Percentiles rank a stretch among this genome's conserved stretches.
Evolutionary conservation across 768 basidiomycete species (phyloP).

Genomic region (Calocera viscosa): DNA sequence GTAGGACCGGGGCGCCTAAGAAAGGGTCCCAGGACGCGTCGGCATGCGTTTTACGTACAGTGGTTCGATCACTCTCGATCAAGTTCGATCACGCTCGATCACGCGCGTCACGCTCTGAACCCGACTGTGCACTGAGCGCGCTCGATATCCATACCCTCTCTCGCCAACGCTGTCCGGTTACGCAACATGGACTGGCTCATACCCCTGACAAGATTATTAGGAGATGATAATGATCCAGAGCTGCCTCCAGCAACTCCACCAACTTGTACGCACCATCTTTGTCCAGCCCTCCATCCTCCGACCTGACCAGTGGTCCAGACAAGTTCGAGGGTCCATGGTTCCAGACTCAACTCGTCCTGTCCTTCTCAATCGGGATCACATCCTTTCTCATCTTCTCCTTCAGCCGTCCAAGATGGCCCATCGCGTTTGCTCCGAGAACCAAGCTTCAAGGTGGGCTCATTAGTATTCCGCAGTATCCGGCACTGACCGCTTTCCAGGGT

Average conservation of each 20-base stretch:
- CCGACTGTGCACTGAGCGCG: too few relatives aligned
- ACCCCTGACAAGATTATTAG: not conserved
- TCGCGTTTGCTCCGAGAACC: conserved; percentile 84
- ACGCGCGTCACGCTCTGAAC: not conserved
- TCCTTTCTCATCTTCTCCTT: conserved; percentile 86
- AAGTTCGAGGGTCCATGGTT: conserved; percentile 94
- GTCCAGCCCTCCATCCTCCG: not conserved
- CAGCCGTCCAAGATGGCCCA: conserved; percentile 73
- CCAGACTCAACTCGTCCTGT: conserved; percentile 73
- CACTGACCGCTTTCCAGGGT: conserved; percentile 40
- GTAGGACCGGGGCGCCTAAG: too few relatives aligned
- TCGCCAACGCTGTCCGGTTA: not conserved
- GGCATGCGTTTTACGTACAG: not conserved
- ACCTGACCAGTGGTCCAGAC: conserved; percentile 29
- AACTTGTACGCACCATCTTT: not conserved
- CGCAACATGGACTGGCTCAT: not conserved
- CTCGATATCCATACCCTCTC: too few relatives aligned
- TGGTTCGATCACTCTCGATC: not conserved
- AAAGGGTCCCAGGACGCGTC: not conserved
- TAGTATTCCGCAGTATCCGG: not conserved
- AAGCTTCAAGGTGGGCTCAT: conserved; percentile 68
- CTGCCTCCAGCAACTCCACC: not conserved
- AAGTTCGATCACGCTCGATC: not conserved
- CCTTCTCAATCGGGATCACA: conserved; percentile 58
- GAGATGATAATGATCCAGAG: not conserved